A percentile compares a stretch with the other conserved stretches of the same genome.
phyloP scores from a whole-genome alignment of 192 early-diverging fungal species.

The Entomortierella chlamydospora region DNA sequence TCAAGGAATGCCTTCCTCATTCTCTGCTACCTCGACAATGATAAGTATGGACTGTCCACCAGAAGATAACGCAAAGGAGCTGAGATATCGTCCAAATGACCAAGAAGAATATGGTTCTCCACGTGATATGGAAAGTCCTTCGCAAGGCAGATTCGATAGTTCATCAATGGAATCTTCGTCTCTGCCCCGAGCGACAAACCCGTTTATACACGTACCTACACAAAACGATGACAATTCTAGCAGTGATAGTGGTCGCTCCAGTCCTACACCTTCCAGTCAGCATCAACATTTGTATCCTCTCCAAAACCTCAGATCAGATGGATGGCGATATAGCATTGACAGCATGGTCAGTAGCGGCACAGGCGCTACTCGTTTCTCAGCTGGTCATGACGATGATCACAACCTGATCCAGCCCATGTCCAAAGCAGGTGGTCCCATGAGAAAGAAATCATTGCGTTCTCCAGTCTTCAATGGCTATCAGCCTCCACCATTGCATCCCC shows the following conservation, averaged over 20 bases:
- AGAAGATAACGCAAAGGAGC: conserved; percentile 31
- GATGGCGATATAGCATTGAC: conserved; percentile 26
- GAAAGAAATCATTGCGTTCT: conserved; percentile 13
- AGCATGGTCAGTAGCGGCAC: conserved; percentile 42
- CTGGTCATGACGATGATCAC: conserved; percentile 28
- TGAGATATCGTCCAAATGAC: conserved; percentile 25
- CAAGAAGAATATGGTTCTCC: not conserved
- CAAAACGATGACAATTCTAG: not conserved
- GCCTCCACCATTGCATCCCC: conserved; percentile 13
- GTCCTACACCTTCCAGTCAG: not conserved
- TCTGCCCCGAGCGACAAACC: not conserved
- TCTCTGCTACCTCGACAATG: conserved; percentile 48
- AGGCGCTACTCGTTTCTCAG: conserved; percentile 23
- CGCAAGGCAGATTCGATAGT: not conserved
- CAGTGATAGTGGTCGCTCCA: not conserved
- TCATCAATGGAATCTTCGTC: not conserved
- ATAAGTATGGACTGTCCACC: conserved; percentile 30
- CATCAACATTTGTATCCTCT: conserved; percentile 11
- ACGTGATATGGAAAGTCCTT: not conserved
- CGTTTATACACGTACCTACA: conserved; percentile 3
- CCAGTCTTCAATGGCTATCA: conserved; percentile 15
- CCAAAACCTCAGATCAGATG: conserved; percentile 4
- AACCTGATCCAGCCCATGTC: conserved; percentile 8
- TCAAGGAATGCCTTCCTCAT: conserved; percentile 8
- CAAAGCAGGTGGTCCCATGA: not conserved